Base-by-base conservation (phyloP, 2,329 filamentous ascomycete genomes). In the Aspergillus ruber region DNA sequence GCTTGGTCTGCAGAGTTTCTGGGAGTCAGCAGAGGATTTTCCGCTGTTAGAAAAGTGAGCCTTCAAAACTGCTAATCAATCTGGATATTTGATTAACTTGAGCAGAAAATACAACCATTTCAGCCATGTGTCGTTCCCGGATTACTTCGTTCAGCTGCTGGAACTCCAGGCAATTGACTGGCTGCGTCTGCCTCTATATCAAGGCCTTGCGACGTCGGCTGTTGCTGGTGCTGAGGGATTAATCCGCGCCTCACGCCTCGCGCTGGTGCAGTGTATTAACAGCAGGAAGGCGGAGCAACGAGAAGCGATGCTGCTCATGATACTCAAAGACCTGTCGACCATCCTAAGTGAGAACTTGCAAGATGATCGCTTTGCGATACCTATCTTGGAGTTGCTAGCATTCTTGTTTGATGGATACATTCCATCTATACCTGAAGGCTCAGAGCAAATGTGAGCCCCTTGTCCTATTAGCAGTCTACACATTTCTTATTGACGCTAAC, bases 341-440 rank as follows among this genome's bases (percentile, higher is more conserved):
- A 80, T 85, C 46, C 65, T 87, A 15, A 74, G 71, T 49, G 62
- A 63, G 1, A 75, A 75, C 46, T 72, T 80, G 36, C 73, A 62
- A 42, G 68, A 84, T 50, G 89, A 95, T 58, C 79, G 88, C 23
- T 77, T 90, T 39, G 66, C 87, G 0, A 78, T 93, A 18, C 86
- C 90, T 0, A 79, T 85, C 1, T 73, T 98, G 3, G 88, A 95
- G 57, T 79, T 90, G 3, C 63, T 86, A 1, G 84, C 84, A 0
- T 94, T 93, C 58, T 69, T 97, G 27, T 78, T 94, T 64, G 83
- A 90, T 70, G 77, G 74, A 53, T 66, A 72, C 57, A 48, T 66
- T n/a, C 43, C 44, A 15, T 42, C 53, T 12, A 47, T 45, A 73
- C 41, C 76, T 69, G 9, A 64, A 76, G 44, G 73, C 78, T 55